Conservation (phyloP, 441 rosid species). For the Populus hybrid region DNA sequence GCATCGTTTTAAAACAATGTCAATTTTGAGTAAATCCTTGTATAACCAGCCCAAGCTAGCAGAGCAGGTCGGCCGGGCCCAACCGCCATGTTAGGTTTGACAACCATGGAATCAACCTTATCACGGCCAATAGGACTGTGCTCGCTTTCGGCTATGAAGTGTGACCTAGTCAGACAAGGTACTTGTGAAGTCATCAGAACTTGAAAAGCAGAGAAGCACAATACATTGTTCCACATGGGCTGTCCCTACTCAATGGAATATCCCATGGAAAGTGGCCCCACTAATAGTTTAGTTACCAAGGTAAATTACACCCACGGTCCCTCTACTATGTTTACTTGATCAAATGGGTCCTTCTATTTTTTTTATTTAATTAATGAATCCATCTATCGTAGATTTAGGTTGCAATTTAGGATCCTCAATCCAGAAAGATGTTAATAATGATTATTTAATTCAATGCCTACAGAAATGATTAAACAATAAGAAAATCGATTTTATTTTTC, state of each 20-base stretch:
- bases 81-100: no score
- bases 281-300: background rate
- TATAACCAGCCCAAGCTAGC: background rate
- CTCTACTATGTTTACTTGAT: background rate
- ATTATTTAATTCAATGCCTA: no score
- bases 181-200: conserved; percentile 35
- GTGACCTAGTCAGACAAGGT: conserved; percentile 26
- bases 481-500: no score
- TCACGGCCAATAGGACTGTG: conserved; percentile 2
- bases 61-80: no score
- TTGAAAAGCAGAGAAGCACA: conserved; percentile 25
- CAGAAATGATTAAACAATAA: no score
- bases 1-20: no score
- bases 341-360: background rate
- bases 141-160: conserved; percentile 28
- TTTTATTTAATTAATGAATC: background rate
- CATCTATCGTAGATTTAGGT: no score
- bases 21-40: background rate
- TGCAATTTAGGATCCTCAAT: no score
- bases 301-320: background rate
- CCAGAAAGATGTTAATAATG: background rate
- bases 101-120: background rate
- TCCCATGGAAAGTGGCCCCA: background rate
- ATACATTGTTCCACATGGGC: conserved; percentile 44
- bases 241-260: conserved; percentile 29